Percentiles rank a stretch among this genome's conserved stretches.
These are phyloP conservation scores for Neofusicoccum sp. DNA, from an alignment of 2,329 filamentous ascomycete species.

Conservation along the genomic window DNA sequence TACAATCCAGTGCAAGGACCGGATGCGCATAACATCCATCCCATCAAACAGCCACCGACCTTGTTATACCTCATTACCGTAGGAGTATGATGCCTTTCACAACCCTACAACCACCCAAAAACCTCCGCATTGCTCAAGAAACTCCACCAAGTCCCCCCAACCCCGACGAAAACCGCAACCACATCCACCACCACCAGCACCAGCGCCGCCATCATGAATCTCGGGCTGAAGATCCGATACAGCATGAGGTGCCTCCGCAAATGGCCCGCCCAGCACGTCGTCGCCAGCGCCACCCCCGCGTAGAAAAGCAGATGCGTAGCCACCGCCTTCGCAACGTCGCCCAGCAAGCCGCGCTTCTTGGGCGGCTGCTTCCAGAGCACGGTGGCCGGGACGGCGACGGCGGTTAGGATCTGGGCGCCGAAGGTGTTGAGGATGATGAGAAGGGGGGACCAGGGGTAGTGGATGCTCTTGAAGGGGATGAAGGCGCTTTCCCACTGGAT, in stretches of 20 bases:
- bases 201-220: conserved; percentile 81
- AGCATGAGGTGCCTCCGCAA: conserved; percentile 93
- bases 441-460: conserved; percentile 87
- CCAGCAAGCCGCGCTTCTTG: conserved; percentile 65
- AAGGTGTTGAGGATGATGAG: conserved; percentile 85
- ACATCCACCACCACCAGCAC: conserved; percentile 77
- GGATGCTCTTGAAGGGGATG: conserved; percentile 78
- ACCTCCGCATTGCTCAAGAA: conserved; percentile 79
- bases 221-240: conserved; percentile 87
- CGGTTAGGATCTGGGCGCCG: conserved; percentile 83
- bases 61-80: background rate
- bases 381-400: conserved; percentile 75
- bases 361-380: conserved; percentile 88
- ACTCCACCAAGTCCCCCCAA: conserved; percentile 75
- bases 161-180: conserved; percentile 68
- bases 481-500: conserved; percentile 98
- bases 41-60: too few relatives aligned
- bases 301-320: conserved; percentile 80
- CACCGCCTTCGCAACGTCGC: conserved; percentile 69
- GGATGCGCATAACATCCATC: too few relatives aligned
- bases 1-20: too few relatives aligned
- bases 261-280: conserved; percentile 87
- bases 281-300: conserved; percentile 79
- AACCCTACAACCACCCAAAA: conserved; percentile 62
- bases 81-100: background rate